Percentiles rank a stretch among this genome's conserved stretches.
Conservation (phyloP, 2,329 filamentous ascomycete genomes). For the Penicillium brasilianum region DNA sequence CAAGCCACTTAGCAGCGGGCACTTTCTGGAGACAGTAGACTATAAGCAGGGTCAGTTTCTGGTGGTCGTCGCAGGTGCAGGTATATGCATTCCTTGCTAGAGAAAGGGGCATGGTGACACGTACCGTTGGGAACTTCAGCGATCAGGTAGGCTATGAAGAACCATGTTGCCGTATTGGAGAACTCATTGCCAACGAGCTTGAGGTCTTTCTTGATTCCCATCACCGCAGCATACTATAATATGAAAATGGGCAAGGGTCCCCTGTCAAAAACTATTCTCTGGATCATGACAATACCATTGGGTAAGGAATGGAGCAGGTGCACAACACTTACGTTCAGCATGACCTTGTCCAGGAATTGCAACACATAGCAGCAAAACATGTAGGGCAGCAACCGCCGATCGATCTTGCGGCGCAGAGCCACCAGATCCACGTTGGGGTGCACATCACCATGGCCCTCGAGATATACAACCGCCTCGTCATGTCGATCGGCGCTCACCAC, state of each 20-base stretch:
- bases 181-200: slow-evolving; percentile 63
- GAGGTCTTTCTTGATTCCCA: slow-evolving; percentile 63
- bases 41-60: background rate
- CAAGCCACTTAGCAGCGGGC: slow-evolving; percentile 56
- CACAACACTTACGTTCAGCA: slow-evolving; percentile 33
- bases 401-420: slow-evolving; percentile 38
- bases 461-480: slow-evolving; percentile 32
- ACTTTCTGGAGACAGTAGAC: slow-evolving; percentile 32
- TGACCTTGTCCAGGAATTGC: slow-evolving; percentile 43
- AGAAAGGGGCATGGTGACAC: background rate
- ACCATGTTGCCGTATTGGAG: slow-evolving; percentile 63
- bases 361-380: slow-evolving; percentile 42
- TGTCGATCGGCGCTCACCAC: slow-evolving; percentile 7
- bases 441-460: slow-evolving; percentile 23
- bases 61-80: background rate
- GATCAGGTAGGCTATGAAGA: slow-evolving; percentile 64
- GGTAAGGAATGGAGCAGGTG: background rate
- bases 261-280: background rate
- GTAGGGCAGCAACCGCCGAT: slow-evolving; percentile 39
- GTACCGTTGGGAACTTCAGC: slow-evolving; percentile 64
- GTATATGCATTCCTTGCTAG: background rate
- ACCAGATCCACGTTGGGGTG: slow-evolving; percentile 23
- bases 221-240: slow-evolving; percentile 66
- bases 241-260: background rate
- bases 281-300: background rate